These are phyloP conservation scores for Glycyrrhiza uralensis DNA, from an alignment of 306 rosid species.

Conservation along the genomic window DNA sequence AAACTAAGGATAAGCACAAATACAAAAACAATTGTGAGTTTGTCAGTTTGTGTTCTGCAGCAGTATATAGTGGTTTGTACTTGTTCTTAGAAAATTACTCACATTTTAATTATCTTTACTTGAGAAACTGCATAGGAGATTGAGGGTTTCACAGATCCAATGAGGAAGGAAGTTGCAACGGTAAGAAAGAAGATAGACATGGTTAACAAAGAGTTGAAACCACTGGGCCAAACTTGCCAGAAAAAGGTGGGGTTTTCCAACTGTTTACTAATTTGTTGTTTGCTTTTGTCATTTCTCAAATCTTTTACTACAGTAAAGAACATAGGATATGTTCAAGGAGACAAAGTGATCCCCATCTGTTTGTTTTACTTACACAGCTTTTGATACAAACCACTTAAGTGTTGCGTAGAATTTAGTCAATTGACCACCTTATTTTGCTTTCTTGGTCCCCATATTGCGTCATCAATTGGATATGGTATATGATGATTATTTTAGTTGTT, in stretches of 20 bases:
- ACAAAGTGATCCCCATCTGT: constrained; percentile 26
- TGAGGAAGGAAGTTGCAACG: constrained; percentile 85
- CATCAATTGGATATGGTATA: constrained; percentile 22
- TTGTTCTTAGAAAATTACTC: neutral
- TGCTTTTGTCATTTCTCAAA: constrained; percentile 16
- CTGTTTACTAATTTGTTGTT: constrained; percentile 10
- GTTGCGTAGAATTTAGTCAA: constrained; percentile 22
- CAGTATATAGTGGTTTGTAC: neutral
- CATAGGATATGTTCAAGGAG: constrained; percentile 27
- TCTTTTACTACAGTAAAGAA: neutral
- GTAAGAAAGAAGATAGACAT: constrained; percentile 87
- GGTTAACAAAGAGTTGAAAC: constrained; percentile 96
- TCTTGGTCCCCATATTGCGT: constrained; percentile 37
- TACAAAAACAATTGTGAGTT: neutral
- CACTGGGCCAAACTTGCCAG: constrained; percentile 90
- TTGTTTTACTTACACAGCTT: constrained; percentile 34
- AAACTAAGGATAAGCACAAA: neutral
- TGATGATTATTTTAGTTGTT: constrained; percentile 28
- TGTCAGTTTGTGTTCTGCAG: too few relatives aligned
- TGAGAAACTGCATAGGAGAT: constrained; percentile 61
- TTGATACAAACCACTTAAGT: constrained; percentile 29
- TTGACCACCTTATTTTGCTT: constrained; percentile 15
- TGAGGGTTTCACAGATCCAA: constrained; percentile 85
- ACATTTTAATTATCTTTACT: neutral
- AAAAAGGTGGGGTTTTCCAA: constrained; percentile 60